Percentiles rank a stretch among this genome's conserved stretches.
Evolutionary conservation across 1,139 yeast genomes (phyloP).

Genomic region (Debaryomyces coudertii): DNA sequence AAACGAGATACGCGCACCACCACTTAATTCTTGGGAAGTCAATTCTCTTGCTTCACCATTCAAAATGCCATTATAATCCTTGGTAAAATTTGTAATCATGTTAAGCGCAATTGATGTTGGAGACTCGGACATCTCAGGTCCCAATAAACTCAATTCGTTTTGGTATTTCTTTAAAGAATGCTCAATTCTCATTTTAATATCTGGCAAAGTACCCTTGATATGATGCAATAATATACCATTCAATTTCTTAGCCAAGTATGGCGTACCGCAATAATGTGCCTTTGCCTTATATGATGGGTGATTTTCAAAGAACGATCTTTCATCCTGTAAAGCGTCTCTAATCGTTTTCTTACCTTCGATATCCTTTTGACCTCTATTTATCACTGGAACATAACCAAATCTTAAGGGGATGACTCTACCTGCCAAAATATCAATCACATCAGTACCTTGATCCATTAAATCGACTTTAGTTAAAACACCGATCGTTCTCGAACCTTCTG

Average conservation of each 20-base stretch:
- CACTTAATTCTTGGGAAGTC: conserved; percentile 81
- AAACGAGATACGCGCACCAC: conserved; percentile 98
- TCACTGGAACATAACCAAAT: conserved; percentile 96
- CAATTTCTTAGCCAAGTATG: conserved; percentile 90
- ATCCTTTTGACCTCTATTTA: conserved; percentile 96
- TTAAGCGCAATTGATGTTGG: conserved; percentile 89
- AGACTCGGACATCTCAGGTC: conserved; percentile 85
- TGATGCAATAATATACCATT: conserved; percentile 90
- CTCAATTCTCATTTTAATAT: conserved; percentile 88
- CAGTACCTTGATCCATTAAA: conserved; percentile 98
- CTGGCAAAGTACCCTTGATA: conserved; percentile 92
- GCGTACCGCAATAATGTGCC: conserved; percentile 93
- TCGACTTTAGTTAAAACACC: conserved; percentile 98
- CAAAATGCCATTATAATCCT: conserved; percentile 87
- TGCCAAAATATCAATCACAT: conserved; percentile 93
- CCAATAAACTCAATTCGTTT: conserved; percentile 72
- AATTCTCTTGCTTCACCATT: conserved; percentile 95
- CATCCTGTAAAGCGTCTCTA: conserved; percentile 84
- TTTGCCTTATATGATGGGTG: conserved; percentile 82
- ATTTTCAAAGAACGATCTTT: conserved; percentile 71
- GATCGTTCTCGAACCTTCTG: conserved; percentile 94
- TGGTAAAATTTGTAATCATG: conserved; percentile 89
- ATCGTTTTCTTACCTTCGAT: conserved; percentile 86
- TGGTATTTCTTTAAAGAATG: conserved; percentile 81
- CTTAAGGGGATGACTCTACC: conserved; percentile 95